phyloP scores from a whole-genome alignment of 1,284 basidiomycete genomes.

The Ceratobasidium sp. region DNA sequence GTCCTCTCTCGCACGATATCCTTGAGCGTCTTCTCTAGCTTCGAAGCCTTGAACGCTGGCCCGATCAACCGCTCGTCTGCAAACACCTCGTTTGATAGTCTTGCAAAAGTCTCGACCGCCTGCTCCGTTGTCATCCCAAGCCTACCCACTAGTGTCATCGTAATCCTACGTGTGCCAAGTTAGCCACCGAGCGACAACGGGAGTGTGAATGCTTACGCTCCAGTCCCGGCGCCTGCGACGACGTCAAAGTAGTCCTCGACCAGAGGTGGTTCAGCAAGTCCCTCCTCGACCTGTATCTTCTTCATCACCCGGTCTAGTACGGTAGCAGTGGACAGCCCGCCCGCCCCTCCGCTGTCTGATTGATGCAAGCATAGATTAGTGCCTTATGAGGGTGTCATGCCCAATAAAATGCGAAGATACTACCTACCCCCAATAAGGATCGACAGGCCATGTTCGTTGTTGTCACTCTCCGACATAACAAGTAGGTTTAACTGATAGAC shows the following conservation, averaged over 20 bases:
- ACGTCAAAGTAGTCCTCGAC: slow-evolving; percentile 18
- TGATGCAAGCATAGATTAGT: neutral
- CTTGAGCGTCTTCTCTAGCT: slow-evolving; percentile 18
- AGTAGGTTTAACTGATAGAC: too few relatives aligned
- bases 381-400: neutral
- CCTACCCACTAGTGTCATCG: slow-evolving; percentile 1
- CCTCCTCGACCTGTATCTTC: neutral
- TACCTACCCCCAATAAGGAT: neutral
- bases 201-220: neutral
- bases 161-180: neutral
- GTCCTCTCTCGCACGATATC: neutral
- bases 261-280: neutral
- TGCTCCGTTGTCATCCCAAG: slow-evolving; percentile 13
- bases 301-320: neutral
- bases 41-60: slow-evolving; percentile 24
- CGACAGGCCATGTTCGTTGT: neutral
- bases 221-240: neutral
- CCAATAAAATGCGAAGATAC: too few relatives aligned
- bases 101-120: neutral
- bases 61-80: neutral
- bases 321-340: slow-evolving; percentile 12
- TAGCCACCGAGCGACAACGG: neutral
- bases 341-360: slow-evolving; percentile 39
- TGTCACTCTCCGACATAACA: neutral
- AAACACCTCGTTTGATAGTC: slow-evolving; percentile 4